Evolutionary conservation across 1,284 basidiomycete species (phyloP).

Genomic region (Singerocomus rubriflavus): DNA sequence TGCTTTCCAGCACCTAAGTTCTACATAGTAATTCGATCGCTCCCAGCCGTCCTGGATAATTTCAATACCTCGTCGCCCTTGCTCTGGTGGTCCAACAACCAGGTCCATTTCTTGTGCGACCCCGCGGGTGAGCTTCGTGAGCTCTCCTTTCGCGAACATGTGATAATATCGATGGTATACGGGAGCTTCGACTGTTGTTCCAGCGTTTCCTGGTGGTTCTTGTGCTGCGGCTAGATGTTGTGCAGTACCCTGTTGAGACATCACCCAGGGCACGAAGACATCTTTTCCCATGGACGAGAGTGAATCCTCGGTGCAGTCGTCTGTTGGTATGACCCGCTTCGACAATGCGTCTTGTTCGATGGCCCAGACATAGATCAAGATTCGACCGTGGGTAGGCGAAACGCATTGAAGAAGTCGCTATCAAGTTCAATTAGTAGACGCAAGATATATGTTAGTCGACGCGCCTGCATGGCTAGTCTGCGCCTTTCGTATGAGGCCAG

Average conservation of each 20-base stretch:
- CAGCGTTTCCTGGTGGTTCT: not conserved
- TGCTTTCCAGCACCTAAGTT: conserved; percentile 60
- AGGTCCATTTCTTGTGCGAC: conserved; percentile 65
- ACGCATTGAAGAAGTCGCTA: conserved; percentile 68
- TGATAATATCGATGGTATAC: conserved; percentile 91
- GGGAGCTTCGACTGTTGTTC: conserved; percentile 6
- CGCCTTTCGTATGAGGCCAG: conserved; percentile 77
- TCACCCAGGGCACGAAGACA: conserved; percentile 74
- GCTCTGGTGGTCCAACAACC: conserved; percentile 39
- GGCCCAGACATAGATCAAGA: conserved; percentile 98
- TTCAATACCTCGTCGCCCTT: conserved; percentile 46
- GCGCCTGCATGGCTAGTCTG: conserved; percentile 68
- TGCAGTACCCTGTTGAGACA: conserved; percentile 31
- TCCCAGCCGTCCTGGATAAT: conserved; percentile 83
- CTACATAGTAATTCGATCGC: conserved; percentile 78
- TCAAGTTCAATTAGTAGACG: conserved; percentile 1
- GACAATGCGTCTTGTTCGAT: conserved; percentile 87
- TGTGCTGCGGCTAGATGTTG: conserved; percentile 14
- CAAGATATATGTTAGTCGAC: conserved; percentile 1
- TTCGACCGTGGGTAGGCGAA: conserved; percentile 63
- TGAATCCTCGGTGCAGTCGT: not conserved
- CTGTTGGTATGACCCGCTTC: conserved; percentile 60
- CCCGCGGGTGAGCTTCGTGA: conserved; percentile 55
- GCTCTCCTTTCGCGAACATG: conserved; percentile 82
- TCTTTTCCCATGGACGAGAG: conserved; percentile 43